Evolutionary conservation across 1,284 basidiomycete genomes (phyloP).

Genomic region (Puccinia hordei): DNA sequence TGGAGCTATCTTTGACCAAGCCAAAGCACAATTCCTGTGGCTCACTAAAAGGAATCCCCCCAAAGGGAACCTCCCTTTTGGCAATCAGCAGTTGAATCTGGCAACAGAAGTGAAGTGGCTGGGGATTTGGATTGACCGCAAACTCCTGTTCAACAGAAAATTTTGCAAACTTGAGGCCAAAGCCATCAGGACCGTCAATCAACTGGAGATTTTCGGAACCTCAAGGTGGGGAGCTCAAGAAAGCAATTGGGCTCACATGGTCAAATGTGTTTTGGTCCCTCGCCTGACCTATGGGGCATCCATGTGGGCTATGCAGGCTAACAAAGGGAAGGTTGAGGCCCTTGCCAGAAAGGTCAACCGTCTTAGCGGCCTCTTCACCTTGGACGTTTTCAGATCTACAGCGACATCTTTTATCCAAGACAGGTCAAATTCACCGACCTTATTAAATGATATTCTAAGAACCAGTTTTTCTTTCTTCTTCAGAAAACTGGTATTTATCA

Average conservation of each 20-base stretch:
- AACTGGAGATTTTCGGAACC: background rate
- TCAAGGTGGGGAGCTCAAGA: background rate
- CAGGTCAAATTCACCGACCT: background rate
- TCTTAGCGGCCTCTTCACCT: background rate
- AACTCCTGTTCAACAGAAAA: background rate
- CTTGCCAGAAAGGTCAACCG: background rate
- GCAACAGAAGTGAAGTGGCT: background rate
- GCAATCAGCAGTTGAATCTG: background rate
- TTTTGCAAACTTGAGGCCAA: background rate
- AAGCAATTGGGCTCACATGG: background rate
- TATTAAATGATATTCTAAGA: background rate
- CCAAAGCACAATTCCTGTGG: background rate
- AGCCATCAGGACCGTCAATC: background rate
- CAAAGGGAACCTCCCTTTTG: background rate
- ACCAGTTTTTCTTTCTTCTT: background rate
- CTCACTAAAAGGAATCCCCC: background rate
- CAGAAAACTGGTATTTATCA: background rate
- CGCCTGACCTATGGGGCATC: background rate
- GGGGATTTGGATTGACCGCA: too few relatives aligned
- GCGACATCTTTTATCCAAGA: background rate
- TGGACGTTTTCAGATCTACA: background rate
- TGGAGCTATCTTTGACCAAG: conserved; percentile 26
- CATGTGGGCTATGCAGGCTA: background rate
- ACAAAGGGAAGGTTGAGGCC: background rate
- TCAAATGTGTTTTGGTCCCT: background rate